Base-by-base conservation (phyloP, 2,329 filamentous ascomycete species). In the Colletotrichum sp. region DNA sequence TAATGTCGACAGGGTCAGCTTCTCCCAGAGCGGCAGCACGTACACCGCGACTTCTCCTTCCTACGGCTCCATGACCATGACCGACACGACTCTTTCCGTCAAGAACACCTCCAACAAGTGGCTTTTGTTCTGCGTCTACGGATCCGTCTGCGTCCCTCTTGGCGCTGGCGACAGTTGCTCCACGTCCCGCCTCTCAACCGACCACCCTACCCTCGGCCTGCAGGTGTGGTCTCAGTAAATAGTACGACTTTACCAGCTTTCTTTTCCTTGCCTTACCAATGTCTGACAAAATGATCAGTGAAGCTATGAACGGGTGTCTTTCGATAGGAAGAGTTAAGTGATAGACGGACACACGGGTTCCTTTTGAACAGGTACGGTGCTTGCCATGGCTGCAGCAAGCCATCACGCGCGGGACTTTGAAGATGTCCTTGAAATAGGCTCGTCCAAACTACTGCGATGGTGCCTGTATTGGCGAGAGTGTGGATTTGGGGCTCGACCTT, bases 31-130 rank as follows among this genome's bases (percentile, higher is more conserved):
- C 34, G 70, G 70, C 52, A 68, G 27, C 52, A 55, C 55, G 8
- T 61, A 28, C 28, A 72, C 70, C 1, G 70, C 70, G 28, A 61
- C 34, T 8, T 32, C 63, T 7, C n/a, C 70, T 8, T 61, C 63
- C 5, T 72, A 72, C 36, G 70, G 70, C 22, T 36, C 52, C 64
- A 68, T 68, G 64, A 72, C 36, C 12, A 61, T 68, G 55, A 22
- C 32, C 36, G 55, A 61, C 19, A 61, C 15, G n/a, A 72, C 71
- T 9, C 28, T 72, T 9, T 52, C 71, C 5, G 71, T 72, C 55
- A 28, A 68, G 36, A 72, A 72, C 71, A 68, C 64, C 13, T 68
- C 71, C n/a, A 63, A 68, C 16, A 72, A 68, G 28, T 72, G 64
- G 71, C 36, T 68, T 2, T 16, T 72, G 52, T 60, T 68, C 71